A percentile compares a stretch with the other conserved stretches of the same genome.
These are phyloP conservation scores for Yamadazyma atlantica DNA, from an alignment of 1,139 yeast species.

Conservation along the genomic window DNA sequence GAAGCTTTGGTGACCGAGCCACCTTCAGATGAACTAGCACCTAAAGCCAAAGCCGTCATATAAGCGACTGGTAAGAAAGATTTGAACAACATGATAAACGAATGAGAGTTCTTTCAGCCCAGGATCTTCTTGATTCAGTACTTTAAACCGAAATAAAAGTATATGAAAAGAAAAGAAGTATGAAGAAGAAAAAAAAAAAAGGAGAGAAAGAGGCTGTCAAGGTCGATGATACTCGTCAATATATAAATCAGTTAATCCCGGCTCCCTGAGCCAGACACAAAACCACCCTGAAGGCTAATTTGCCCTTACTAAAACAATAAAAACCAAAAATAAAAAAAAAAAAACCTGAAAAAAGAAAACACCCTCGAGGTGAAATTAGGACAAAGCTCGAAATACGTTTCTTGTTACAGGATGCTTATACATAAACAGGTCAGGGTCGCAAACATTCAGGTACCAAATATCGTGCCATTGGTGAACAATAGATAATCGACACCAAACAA, in stretches of 20 bases:
- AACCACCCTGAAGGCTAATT: neutral
- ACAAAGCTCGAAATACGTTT: neutral
- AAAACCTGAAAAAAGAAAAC: neutral
- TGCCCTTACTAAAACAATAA: neutral
- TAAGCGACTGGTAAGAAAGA: slow-evolving; percentile 17
- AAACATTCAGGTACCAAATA: neutral
- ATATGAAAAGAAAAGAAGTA: slow-evolving; percentile 1
- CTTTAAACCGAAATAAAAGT: neutral
- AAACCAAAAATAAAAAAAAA: neutral
- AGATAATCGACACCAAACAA: too few relatives aligned
- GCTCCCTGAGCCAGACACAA: neutral
- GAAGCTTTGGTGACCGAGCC: slow-evolving; percentile 4
- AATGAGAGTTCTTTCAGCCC: neutral
- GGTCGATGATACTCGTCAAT: neutral
- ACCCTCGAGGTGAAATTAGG: neutral
- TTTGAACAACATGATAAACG: slow-evolving; percentile 18
- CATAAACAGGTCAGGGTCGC: too few relatives aligned
- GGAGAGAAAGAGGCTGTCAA: neutral
- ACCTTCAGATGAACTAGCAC: slow-evolving; percentile 10
- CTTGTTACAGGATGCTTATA: neutral
- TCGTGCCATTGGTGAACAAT: too few relatives aligned
- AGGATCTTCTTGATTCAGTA: neutral
- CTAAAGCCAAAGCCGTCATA: slow-evolving; percentile 11
- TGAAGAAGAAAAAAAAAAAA: neutral
- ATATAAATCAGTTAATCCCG: neutral